Base-by-base conservation (phyloP, 768 basidiomycete genomes). In the Mycena pura region DNA sequence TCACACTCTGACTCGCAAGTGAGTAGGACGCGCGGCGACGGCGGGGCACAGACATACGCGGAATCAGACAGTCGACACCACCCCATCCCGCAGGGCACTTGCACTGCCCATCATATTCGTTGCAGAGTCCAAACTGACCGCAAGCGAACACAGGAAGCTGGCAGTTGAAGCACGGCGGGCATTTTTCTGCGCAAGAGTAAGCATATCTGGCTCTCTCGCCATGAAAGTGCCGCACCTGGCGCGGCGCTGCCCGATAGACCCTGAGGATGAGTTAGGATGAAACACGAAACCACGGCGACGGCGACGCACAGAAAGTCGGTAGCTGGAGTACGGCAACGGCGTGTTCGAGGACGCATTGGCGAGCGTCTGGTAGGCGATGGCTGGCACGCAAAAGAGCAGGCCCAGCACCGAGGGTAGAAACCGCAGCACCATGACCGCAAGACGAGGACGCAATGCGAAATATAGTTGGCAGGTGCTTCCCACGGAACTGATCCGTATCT, bases 41-140 rank as follows among this genome's bases (percentile, higher is more conserved):
- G 17, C 2, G 13, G 0, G n/a, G n/a, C n/a, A n/a, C 3, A 21
- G 6, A 84, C 93, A 46, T 76, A 97, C 96, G 90, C 21, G 97
- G 96, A 8, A 86, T 85, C 51, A 97, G 76, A 77, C 97, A 99
- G 70, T 99, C 96, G 34, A 95, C 90, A 1, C 97, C 97, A 44
- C 95, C 93, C 88, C 96, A 99, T n/a, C 97, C 97, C 39, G 93
- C 85, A 1, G 95, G 95, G 70, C 97, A 99, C 70, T 94, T 89
- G 77, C 97, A 99, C 69, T 97, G 95, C 2, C 97, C 97, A 70
- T 98, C 88, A 70, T 91, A 98, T 47, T 86, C 82, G 70, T 96
- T 90, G 77, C 97, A 99, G 41, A 87, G 78, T 25, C 95, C 96
- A 66, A 87, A 97, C 74, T 99, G 94, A 1, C 94, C 94, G 71